phyloP scores from a whole-genome alignment of 257 asterid genomes.

The Primulina tabacum region DNA sequence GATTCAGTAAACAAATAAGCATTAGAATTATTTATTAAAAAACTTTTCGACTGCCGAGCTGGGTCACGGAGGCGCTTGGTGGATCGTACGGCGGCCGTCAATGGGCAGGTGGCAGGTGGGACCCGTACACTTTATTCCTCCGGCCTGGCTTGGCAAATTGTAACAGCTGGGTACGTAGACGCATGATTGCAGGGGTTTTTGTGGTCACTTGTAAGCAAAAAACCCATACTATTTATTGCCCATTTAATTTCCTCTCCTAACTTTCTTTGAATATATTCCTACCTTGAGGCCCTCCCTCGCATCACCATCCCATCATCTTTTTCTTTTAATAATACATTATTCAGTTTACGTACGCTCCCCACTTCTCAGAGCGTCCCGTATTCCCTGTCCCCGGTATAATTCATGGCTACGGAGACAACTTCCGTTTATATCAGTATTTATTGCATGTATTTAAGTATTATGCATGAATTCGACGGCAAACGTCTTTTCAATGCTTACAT shows the following conservation, averaged over 20 bases:
- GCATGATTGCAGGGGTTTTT: not conserved
- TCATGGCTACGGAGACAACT: not conserved
- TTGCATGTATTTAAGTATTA: too few species aligned
- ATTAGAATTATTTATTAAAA: too few species aligned
- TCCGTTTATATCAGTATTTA: not conserved
- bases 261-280: constrained; percentile 7
- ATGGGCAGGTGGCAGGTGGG: not conserved
- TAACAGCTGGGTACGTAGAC: not conserved
- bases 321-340: not conserved
- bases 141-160: not conserved
- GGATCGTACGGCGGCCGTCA: not conserved
- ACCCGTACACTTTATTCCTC: not conserved
- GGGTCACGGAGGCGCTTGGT: not conserved
- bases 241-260: constrained; percentile 9
- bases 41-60: not conserved
- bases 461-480: too few species aligned
- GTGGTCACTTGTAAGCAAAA: not conserved
- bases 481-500: too few species aligned
- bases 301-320: constrained; percentile 31
- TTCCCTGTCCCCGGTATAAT: not conserved
- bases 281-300: constrained; percentile 9
- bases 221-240: not conserved
- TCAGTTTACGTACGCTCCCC: not conserved
- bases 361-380: not conserved
- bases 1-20: too few species aligned